These are phyloP conservation scores for Metschnikowia aberdeeniae DNA, from an alignment of 805 yeast genomes.

Conservation along the genomic window DNA sequence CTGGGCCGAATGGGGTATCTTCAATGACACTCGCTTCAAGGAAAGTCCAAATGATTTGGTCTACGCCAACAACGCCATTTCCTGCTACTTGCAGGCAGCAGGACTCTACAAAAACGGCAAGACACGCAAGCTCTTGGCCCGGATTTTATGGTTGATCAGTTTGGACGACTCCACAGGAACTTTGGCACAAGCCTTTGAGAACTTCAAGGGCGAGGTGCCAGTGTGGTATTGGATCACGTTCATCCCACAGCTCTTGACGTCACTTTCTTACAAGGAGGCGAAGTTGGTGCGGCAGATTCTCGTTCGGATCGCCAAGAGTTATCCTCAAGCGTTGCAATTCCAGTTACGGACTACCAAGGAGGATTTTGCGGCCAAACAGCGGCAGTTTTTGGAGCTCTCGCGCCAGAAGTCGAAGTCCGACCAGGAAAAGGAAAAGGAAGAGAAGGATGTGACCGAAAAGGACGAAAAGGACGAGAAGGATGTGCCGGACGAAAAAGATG, in stretches of 20 bases:
- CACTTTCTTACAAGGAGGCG: constrained; percentile 89
- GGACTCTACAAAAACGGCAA: constrained; percentile 92
- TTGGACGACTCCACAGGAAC: constrained; percentile 83
- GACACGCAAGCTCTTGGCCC: constrained; percentile 79
- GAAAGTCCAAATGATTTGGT: constrained; percentile 77
- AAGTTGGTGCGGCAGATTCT: constrained; percentile 81
- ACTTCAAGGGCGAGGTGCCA: constrained; percentile 92
- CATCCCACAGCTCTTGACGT: constrained; percentile 88
- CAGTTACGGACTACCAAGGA: constrained; percentile 93
- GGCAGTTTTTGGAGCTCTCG: constrained; percentile 52
- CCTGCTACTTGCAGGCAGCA: constrained; percentile 96
- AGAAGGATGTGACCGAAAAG: background rate
- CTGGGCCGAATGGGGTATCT: constrained; percentile 99
- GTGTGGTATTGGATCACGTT: constrained; percentile 99
- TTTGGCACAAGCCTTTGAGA: constrained; percentile 81
- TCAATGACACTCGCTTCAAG: constrained; percentile 82
- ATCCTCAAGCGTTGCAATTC: constrained; percentile 96
- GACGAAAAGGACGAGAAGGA: constrained; percentile 5
- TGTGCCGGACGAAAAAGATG: constrained; percentile 1
- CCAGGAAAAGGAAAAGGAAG: background rate
- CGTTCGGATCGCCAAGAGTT: constrained; percentile 89
- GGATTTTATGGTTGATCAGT: constrained; percentile 90
- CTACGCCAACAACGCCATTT: constrained; percentile 88
- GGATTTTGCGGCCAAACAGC: constrained; percentile 82
- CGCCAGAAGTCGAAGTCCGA: constrained; percentile 17